Percentiles rank a stretch among this genome's conserved stretches.
Evolutionary conservation across 176 grass and related monocot species (phyloP).

Genomic region (Areca catechu): DNA sequence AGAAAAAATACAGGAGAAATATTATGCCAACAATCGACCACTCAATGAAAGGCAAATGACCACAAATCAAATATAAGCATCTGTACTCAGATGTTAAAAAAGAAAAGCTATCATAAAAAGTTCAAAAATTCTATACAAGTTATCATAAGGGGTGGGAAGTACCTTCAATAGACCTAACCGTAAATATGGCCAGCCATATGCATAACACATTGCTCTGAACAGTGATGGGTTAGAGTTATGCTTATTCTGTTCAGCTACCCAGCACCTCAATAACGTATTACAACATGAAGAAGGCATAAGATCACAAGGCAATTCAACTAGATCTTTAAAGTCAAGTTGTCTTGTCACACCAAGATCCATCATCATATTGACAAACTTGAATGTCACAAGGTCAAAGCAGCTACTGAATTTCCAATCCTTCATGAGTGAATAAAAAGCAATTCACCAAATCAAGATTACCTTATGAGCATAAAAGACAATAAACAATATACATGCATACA

Average conservation of each 20-base stretch:
- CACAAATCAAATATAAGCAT: too few species aligned
- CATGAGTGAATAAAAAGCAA: slow-evolving; percentile 9
- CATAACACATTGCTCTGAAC: slow-evolving; percentile 58
- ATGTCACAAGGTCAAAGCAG: slow-evolving; percentile 51
- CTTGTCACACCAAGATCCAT: slow-evolving; percentile 69
- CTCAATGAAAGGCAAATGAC: too few species aligned
- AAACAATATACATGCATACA: too few species aligned
- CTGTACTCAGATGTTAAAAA: too few species aligned
- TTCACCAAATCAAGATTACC: too few species aligned
- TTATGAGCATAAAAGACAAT: too few species aligned
- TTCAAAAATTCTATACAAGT: too few species aligned
- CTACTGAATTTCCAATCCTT: slow-evolving; percentile 32
- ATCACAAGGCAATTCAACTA: slow-evolving; percentile 69
- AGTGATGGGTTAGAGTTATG: slow-evolving; percentile 46
- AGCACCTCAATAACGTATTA: slow-evolving; percentile 53
- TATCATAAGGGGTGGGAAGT: slow-evolving; percentile 5
- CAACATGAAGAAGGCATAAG: slow-evolving; percentile 49
- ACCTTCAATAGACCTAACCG: slow-evolving; percentile 84
- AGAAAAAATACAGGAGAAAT: too few species aligned
- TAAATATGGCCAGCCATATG: slow-evolving; percentile 79
- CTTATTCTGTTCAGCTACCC: slow-evolving; percentile 51
- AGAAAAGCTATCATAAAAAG: too few species aligned
- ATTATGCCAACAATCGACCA: too few species aligned
- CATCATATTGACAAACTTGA: slow-evolving; percentile 70
- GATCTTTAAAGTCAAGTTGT: slow-evolving; percentile 77